These are phyloP conservation scores for Xylariaceae sp. DNA, from an alignment of 2,329 filamentous ascomycete genomes.

Conservation along the genomic window DNA sequence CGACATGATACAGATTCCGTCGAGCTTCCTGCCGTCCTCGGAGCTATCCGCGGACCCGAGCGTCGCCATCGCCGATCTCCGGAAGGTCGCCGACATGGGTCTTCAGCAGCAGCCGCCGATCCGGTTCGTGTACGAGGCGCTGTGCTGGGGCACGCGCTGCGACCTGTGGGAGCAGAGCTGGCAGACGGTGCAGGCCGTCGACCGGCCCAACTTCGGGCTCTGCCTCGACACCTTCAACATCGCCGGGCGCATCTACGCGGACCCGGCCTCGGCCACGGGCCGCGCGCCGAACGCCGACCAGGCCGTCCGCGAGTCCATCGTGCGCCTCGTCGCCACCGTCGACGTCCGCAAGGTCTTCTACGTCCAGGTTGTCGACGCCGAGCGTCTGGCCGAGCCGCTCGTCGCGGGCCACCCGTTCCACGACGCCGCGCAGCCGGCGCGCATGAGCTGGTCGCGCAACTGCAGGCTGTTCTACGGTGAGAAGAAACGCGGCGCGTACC, in stretches of 20 bases:
- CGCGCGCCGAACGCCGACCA: slow-evolving; percentile 57
- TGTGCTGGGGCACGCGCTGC: slow-evolving; percentile 72
- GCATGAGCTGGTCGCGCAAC: slow-evolving; percentile 82
- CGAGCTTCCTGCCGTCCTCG: slow-evolving; percentile 62
- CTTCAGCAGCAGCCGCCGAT: slow-evolving; percentile 57
- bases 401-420: slow-evolving; percentile 60
- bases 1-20: slow-evolving; percentile 74
- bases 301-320: slow-evolving; percentile 57
- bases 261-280: slow-evolving; percentile 59
- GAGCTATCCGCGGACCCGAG: slow-evolving; percentile 50
- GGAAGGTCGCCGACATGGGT: slow-evolving; percentile 68
- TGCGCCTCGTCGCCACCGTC: slow-evolving; percentile 55
- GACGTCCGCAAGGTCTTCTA: slow-evolving; percentile 71
- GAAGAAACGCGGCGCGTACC: slow-evolving; percentile 63
- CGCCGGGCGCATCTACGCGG: slow-evolving; percentile 69
- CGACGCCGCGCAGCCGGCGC: slow-evolving; percentile 56
- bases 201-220: slow-evolving; percentile 73
- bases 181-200: slow-evolving; percentile 66
- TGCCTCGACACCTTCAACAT: slow-evolving; percentile 83
- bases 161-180: slow-evolving; percentile 74
- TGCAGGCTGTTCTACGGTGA: slow-evolving; percentile 73
- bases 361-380: slow-evolving; percentile 76
- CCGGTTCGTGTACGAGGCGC: slow-evolving; percentile 72
- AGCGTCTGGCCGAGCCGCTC: slow-evolving; percentile 62
- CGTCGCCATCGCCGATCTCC: slow-evolving; percentile 64